A percentile compares a stretch with the other conserved stretches of the same genome.
Conservation (phyloP, 1,139 yeast species). For the Meyerozyma elateridarum region DNA sequence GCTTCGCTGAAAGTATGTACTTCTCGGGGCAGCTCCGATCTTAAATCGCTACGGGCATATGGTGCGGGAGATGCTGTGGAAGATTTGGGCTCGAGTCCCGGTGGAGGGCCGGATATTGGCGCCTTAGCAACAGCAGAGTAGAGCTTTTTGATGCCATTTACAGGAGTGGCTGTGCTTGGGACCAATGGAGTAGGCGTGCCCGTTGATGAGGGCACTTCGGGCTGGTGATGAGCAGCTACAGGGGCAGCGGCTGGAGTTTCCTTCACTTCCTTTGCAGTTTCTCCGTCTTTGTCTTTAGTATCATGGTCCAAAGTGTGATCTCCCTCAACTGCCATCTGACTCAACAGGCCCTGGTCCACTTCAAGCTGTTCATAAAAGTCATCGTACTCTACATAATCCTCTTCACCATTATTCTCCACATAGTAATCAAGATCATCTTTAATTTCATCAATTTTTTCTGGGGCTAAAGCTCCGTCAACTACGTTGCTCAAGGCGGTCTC, state of each 20-base stretch:
- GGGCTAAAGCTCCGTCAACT: conserved; percentile 79
- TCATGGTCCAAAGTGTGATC: conserved; percentile 13
- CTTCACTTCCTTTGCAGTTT: conserved; percentile 8
- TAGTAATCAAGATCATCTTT: conserved; percentile 91
- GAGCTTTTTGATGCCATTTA: not conserved
- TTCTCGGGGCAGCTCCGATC: conserved; percentile 16
- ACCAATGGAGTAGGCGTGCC: conserved; percentile 14
- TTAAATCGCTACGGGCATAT: conserved; percentile 10
- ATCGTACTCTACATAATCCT: conserved; percentile 94
- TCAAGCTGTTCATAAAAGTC: conserved; percentile 87
- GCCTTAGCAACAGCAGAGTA: conserved; percentile 21
- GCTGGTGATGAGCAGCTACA: conserved; percentile 2
- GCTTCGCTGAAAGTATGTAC: conserved; percentile 28
- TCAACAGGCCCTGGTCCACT: conserved; percentile 58
- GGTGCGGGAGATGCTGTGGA: conserved; percentile 5
- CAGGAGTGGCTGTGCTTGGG: no score
- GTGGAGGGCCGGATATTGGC: conserved; percentile 9
- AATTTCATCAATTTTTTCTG: conserved; percentile 73
- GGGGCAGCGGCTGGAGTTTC: conserved; percentile 6
- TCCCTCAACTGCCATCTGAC: conserved; percentile 33
- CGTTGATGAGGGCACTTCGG: conserved; percentile 14
- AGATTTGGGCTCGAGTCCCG: conserved; percentile 8
- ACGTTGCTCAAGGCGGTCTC: conserved; percentile 74
- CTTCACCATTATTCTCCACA: conserved; percentile 92
- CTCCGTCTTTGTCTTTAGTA: conserved; percentile 8